phyloP scores from a whole-genome alignment of 2,329 filamentous ascomycete species.

The Fusarium citri region DNA sequence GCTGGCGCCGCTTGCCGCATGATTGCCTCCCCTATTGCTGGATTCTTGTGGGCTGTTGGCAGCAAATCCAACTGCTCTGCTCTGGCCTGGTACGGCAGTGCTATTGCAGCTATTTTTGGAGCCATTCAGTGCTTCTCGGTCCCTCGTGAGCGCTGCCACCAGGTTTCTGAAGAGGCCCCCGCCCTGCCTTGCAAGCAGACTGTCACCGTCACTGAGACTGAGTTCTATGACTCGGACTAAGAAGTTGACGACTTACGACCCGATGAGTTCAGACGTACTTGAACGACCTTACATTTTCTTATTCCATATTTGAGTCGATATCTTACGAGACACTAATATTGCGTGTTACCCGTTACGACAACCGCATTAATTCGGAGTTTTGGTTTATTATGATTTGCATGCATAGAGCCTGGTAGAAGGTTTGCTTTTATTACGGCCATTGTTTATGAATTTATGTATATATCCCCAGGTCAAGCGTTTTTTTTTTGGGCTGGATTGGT shows the following conservation, averaged over 20 bases:
- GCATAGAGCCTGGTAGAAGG: constrained; percentile 2
- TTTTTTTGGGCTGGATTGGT: constrained; percentile 9
- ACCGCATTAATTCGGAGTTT: constrained; percentile 19
- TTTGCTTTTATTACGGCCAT: constrained; percentile 8
- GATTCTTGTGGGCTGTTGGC: constrained; percentile 72
- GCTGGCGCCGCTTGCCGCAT: constrained; percentile 75
- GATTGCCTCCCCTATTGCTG: constrained; percentile 72
- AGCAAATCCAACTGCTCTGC: constrained; percentile 69
- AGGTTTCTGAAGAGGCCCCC: constrained; percentile 48
- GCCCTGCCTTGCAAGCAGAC: constrained; percentile 32
- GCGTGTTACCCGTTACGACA: background rate
- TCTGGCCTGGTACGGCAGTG: constrained; percentile 73
- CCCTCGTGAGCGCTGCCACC: constrained; percentile 48
- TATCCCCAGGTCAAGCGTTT: constrained; percentile 18
- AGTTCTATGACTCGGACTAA: constrained; percentile 45
- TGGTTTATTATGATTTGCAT: constrained; percentile 8
- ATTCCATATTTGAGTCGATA: constrained; percentile 4
- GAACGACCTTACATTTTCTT: background rate
- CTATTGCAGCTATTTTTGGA: constrained; percentile 66
- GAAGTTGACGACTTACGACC: background rate
- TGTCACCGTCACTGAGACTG: constrained; percentile 48
- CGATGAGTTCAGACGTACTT: background rate
- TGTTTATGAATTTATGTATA: constrained; percentile 28
- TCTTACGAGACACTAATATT: constrained; percentile 1
- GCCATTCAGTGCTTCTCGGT: constrained; percentile 71